phyloP scores from a whole-genome alignment of 768 basidiomycete species.

The Neoboletus subvelutipes region DNA sequence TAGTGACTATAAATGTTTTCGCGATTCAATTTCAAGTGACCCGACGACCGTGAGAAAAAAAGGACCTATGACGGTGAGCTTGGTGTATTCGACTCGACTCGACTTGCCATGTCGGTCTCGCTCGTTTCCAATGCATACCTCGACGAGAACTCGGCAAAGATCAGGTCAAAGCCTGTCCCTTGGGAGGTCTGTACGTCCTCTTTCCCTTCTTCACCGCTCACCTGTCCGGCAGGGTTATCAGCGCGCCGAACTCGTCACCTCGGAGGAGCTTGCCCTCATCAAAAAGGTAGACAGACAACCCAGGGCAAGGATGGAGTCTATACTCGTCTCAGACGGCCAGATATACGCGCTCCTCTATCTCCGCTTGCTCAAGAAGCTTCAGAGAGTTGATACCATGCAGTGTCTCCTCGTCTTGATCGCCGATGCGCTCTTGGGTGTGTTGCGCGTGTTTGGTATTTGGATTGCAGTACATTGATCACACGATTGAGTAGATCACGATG shows the following conservation, averaged over 20 bases:
- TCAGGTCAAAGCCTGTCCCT: conserved; percentile 85
- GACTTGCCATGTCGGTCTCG: conserved; percentile 60
- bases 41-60: conserved; percentile 37
- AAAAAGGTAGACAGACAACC: conserved; percentile 89
- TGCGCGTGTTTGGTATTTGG: not conserved
- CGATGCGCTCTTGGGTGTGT: conserved; percentile 79
- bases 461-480: not conserved
- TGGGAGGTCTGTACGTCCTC: conserved; percentile 74
- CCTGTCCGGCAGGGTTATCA: conserved; percentile 76
- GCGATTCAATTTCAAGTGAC: not conserved
- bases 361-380: conserved; percentile 81
- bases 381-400: conserved; percentile 84
- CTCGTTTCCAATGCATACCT: conserved; percentile 82
- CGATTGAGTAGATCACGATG: conserved; percentile 68
- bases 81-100: not conserved
- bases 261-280: conserved; percentile 82
- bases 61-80: not conserved
- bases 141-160: conserved; percentile 85
- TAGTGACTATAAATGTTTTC: not conserved
- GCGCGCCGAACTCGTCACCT: conserved; percentile 85
- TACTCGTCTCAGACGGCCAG: conserved; percentile 78
- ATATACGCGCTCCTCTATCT: conserved; percentile 89
- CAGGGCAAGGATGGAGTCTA: conserved; percentile 67
- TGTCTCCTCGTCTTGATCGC: conserved; percentile 83
- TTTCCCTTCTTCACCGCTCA: not conserved